A percentile compares a stretch with the other conserved stretches of the same genome.
These are phyloP conservation scores for Coemansia reversa DNA, from an alignment of 192 early-diverging fungal genomes.

Conservation along the genomic window DNA sequence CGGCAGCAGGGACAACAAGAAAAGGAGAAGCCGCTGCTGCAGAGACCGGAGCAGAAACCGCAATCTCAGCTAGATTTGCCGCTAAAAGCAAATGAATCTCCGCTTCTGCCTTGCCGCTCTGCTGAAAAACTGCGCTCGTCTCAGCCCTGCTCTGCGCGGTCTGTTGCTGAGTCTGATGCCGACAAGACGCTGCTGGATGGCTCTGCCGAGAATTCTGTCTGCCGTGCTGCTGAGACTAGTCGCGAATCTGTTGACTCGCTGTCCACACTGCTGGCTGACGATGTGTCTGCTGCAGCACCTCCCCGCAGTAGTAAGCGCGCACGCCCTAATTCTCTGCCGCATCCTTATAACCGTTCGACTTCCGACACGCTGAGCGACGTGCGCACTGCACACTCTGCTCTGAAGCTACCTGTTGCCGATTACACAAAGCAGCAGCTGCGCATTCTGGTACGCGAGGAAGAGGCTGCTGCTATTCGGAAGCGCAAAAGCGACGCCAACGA, in stretches of 20 bases:
- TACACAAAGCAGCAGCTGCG: slow-evolving; percentile 10
- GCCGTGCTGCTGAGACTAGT: too few species aligned
- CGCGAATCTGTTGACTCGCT: slow-evolving; percentile 21
- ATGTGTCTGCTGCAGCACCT: not conserved
- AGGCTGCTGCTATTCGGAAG: slow-evolving; percentile 11
- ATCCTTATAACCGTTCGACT: slow-evolving; percentile 14
- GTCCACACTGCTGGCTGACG: slow-evolving; percentile 17
- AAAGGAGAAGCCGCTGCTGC: too few species aligned
- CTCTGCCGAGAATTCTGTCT: too few species aligned
- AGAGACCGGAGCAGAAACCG: too few species aligned
- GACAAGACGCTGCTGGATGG: too few species aligned
- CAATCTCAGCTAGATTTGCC: too few species aligned
- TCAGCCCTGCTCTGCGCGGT: slow-evolving; percentile 1
- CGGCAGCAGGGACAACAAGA: not conserved
- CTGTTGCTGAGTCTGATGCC: too few species aligned
- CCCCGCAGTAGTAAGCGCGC: not conserved
- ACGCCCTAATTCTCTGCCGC: slow-evolving; percentile 1
- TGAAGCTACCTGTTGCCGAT: not conserved
- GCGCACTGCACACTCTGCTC: not conserved
- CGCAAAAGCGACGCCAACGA: slow-evolving; percentile 34
- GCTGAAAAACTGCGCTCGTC: not conserved
- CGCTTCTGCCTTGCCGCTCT: not conserved
- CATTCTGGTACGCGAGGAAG: not conserved
- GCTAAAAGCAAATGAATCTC: not conserved
- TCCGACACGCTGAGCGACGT: slow-evolving; percentile 15